A percentile compares a stretch with the other conserved stretches of the same genome.
Conservation (phyloP, 23 red algal species). For the Cyanidioschyzon merolae region DNA sequence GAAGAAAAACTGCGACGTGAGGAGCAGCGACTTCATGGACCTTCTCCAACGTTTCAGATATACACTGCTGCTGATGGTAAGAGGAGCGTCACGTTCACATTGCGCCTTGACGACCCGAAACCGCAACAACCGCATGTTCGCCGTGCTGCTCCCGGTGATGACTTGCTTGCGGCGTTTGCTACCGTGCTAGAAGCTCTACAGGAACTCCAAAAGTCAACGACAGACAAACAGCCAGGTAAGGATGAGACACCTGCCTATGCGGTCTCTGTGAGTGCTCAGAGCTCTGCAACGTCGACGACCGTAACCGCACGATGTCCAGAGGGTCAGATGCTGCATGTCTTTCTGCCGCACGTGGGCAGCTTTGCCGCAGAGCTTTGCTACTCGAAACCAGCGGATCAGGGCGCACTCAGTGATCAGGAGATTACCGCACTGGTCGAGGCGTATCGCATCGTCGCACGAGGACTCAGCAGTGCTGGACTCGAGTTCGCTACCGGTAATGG, state of each 20-base stretch:
- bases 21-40: neutral
- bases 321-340: neutral
- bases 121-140: neutral
- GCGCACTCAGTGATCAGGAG: neutral
- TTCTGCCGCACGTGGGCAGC: neutral
- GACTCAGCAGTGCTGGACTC: neutral
- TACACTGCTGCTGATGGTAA: neutral
- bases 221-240: neutral
- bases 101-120: neutral
- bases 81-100: neutral
- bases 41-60: neutral
- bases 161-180: neutral
- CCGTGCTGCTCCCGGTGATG: neutral
- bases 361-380: constrained; percentile 12
- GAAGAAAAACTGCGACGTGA: neutral
- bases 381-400: neutral
- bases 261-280: constrained; percentile 4
- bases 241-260: neutral
- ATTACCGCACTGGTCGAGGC: constrained; percentile 3
- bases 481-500: neutral
- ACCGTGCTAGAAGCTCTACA: constrained; percentile 8
- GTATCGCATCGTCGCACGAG: neutral
- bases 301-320: neutral
- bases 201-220: neutral
- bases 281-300: constrained; percentile 9